Evolutionary conservation across 495 filamentous ascomycete genomes (phyloP).

Genomic region (Jackrogersella multiformis): DNA sequence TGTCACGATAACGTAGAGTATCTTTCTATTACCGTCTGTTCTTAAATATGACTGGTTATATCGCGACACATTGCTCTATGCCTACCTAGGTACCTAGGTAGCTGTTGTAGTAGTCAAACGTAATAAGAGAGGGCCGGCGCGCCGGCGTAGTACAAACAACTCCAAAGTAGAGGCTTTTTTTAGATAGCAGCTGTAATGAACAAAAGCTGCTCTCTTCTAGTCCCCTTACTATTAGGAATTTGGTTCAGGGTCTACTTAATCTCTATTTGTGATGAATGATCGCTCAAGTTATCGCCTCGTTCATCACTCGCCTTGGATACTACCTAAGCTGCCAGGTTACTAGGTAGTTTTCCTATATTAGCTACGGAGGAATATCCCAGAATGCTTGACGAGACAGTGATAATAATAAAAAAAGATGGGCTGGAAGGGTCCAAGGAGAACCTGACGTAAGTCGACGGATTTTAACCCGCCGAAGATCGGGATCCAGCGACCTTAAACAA

Average conservation of each 20-base stretch:
- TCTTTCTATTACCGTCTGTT: neutral
- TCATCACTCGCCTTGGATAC: conserved; percentile 1
- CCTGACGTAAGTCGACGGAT: conserved; percentile 39
- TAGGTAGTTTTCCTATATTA: conserved; percentile 11
- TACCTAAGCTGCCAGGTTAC: too few relatives aligned
- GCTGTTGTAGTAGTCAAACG: conserved; percentile 25
- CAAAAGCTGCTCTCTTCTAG: conserved; percentile 2
- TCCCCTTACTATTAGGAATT: too few relatives aligned
- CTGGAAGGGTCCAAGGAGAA: conserved; percentile 35
- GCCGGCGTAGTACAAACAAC: conserved; percentile 23
- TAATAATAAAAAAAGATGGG: conserved; percentile 20
- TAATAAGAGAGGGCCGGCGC: conserved; percentile 27
- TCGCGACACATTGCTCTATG: conserved; percentile 34
- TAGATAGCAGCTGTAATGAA: conserved; percentile 22
- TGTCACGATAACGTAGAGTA: conserved; percentile 10
- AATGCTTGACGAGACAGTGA: conserved; percentile 29
- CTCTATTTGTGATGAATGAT: conserved; percentile 20
- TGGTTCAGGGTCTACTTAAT: conserved; percentile 17
- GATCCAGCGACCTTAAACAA: conserved; percentile 33
- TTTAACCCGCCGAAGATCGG: conserved; percentile 39
- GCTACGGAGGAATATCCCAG: conserved; percentile 29
- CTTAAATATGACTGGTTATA: conserved; percentile 23
- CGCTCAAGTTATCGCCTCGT: conserved; percentile 21
- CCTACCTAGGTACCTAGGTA: too few relatives aligned
- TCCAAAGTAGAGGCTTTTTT: conserved; percentile 10